These are phyloP conservation scores for Tieghemostelium lacteum DNA, from an alignment of 78 protist species.

Conservation along the genomic window DNA sequence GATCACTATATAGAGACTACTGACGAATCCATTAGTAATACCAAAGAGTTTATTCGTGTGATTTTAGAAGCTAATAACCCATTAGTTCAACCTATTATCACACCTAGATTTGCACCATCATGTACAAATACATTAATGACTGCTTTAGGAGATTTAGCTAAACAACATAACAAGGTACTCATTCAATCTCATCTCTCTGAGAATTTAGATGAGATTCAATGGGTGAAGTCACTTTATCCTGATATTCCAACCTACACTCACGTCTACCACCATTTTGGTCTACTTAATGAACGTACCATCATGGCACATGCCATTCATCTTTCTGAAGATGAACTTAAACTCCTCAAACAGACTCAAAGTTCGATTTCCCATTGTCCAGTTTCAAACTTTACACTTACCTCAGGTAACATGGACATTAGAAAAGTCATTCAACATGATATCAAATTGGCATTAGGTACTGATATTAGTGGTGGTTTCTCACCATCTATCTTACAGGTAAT, in stretches of 20 bases:
- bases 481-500: slow-evolving; percentile 86
- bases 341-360: slow-evolving; percentile 25
- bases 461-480: slow-evolving; percentile 88
- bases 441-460: slow-evolving; percentile 93
- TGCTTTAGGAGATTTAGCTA: slow-evolving; percentile 19
- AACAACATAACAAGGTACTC: background rate
- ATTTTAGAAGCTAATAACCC: slow-evolving; percentile 1
- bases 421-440: slow-evolving; percentile 19
- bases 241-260: slow-evolving; percentile 70
- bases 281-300: slow-evolving; percentile 80
- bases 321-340: slow-evolving; percentile 49
- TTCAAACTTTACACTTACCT: slow-evolving; percentile 74
- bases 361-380: slow-evolving; percentile 89
- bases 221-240: slow-evolving; percentile 79
- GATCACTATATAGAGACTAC: slow-evolving; percentile 89
- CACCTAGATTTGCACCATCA: slow-evolving; percentile 92
- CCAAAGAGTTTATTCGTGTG: slow-evolving; percentile 47
- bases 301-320: slow-evolving; percentile 91
- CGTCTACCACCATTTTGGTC: slow-evolving; percentile 83
- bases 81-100: slow-evolving; percentile 75
- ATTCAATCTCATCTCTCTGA: slow-evolving; percentile 91
- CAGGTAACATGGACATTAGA: slow-evolving; percentile 76
- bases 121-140: slow-evolving; percentile 83
- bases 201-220: slow-evolving; percentile 78
- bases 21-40: slow-evolving; percentile 55